Percentiles rank a stretch among this genome's conserved stretches.
Conservation (phyloP, 2,329 filamentous ascomycete genomes). For the Penicillium sp. region DNA sequence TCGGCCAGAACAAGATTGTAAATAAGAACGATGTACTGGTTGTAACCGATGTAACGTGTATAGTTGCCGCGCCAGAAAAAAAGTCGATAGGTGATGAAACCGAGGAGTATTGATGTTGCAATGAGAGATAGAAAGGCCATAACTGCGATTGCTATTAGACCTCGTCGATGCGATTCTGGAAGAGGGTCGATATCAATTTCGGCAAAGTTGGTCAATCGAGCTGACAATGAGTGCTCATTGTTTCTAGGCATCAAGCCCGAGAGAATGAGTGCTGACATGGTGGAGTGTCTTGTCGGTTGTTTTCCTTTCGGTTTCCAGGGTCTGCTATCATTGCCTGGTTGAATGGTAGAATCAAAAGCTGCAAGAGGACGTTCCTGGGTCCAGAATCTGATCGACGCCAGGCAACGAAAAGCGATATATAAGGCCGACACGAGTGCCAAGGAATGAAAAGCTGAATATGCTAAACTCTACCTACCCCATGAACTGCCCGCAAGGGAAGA, state of each 20-base stretch:
- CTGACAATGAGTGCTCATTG: slow-evolving; percentile 18
- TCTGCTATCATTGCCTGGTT: not conserved
- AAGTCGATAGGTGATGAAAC: slow-evolving; percentile 53
- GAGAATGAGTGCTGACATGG: slow-evolving; percentile 17
- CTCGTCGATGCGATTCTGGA: slow-evolving; percentile 35
- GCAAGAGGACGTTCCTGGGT: not conserved
- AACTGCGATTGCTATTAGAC: slow-evolving; percentile 48
- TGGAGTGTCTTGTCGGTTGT: not conserved
- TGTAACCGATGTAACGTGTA: slow-evolving; percentile 51
- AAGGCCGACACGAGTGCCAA: not conserved
- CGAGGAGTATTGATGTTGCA: slow-evolving; percentile 44
- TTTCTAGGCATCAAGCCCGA: slow-evolving; percentile 16
- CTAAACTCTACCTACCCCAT: not conserved
- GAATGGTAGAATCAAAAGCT: not conserved
- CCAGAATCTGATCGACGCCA: not conserved
- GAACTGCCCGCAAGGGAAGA: not conserved
- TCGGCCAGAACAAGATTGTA: slow-evolving; percentile 55
- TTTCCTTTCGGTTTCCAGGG: not conserved
- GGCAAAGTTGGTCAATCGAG: slow-evolving; percentile 19
- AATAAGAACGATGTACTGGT: slow-evolving; percentile 55
- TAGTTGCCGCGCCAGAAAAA: slow-evolving; percentile 51
- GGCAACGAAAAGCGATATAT: not conserved
- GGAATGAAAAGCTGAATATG: not conserved
- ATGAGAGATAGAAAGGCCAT: slow-evolving; percentile 50
- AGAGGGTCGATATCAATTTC: slow-evolving; percentile 35